A percentile compares a stretch with the other conserved stretches of the same genome.
Evolutionary conservation across 139 green algal genomes (phyloP).

Genomic region (Chara braunii): DNA sequence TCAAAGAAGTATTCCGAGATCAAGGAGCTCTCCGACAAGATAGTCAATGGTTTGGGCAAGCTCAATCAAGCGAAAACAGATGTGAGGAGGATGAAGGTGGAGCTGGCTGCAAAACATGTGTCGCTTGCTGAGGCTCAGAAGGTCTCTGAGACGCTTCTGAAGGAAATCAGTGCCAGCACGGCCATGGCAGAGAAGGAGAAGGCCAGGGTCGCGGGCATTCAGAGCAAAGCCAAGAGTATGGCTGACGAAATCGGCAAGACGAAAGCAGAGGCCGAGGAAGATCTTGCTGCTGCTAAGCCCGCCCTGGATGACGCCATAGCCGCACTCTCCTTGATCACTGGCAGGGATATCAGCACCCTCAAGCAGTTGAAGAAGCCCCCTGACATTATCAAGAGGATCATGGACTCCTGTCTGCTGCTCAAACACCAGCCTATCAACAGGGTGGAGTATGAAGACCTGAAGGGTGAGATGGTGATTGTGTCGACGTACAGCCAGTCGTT

Average conservation of each 20-base stretch:
- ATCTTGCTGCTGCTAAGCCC: constrained; percentile 81
- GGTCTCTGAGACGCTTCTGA: constrained; percentile 76
- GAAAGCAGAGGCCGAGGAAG: constrained; percentile 76
- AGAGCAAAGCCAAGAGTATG: constrained; percentile 55
- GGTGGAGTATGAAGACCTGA: constrained; percentile 70
- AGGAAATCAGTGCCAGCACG: constrained; percentile 79
- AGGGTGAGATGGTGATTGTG: constrained; percentile 66
- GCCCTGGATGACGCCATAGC: constrained; percentile 78
- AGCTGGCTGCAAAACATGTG: constrained; percentile 82
- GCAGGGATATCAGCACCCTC: constrained; percentile 77
- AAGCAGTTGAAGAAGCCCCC: constrained; percentile 92
- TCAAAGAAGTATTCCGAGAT: constrained; percentile 54
- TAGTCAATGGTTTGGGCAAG: constrained; percentile 76
- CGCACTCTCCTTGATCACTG: constrained; percentile 80
- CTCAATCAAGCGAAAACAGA: constrained; percentile 87
- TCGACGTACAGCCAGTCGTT: constrained; percentile 75
- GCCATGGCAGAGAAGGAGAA: constrained; percentile 81
- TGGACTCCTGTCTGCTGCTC: constrained; percentile 86
- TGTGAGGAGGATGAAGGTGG: constrained; percentile 63
- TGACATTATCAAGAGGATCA: constrained; percentile 92
- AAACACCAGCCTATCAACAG: constrained; percentile 47
- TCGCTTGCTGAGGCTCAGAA: constrained; percentile 71
- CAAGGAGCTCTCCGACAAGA: constrained; percentile 53
- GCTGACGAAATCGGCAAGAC: constrained; percentile 59
- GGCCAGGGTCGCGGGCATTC: constrained; percentile 71